A percentile compares a stretch with the other conserved stretches of the same genome.
Evolutionary conservation across 345 rosid genomes (phyloP).

Genomic region (Fremontodendron californicum): DNA sequence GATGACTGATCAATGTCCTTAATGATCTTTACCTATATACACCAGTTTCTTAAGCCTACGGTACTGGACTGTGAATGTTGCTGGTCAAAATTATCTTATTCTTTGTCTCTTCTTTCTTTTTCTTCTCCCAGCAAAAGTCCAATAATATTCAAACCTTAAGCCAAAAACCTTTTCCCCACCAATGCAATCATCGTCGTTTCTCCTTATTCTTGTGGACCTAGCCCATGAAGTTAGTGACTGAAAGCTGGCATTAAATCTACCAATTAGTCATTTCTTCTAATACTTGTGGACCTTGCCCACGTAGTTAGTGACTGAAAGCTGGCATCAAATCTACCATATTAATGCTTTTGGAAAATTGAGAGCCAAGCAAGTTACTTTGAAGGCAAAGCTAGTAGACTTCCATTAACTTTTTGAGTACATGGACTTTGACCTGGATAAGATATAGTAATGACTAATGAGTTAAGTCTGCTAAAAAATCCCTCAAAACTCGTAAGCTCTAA

Average conservation of each 20-base stretch:
- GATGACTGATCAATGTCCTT: not conserved
- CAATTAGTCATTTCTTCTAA: not conserved
- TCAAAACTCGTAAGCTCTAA: not conserved
- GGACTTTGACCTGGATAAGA: not conserved
- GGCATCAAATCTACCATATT: not conserved
- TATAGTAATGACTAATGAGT: not conserved
- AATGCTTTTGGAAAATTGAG: not conserved
- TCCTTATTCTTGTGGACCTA: not conserved
- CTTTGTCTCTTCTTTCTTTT: not conserved
- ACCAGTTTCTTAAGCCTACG: not conserved
- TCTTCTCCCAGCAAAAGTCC: not conserved
- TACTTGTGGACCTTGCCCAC: not conserved
- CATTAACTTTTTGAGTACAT: slow-evolving; percentile 2
- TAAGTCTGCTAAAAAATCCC: not conserved
- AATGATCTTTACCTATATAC: not conserved
- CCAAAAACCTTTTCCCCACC: not conserved
- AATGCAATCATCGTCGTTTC: not conserved
- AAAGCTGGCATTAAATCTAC: not conserved
- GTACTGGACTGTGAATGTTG: not conserved
- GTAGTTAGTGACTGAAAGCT: not conserved
- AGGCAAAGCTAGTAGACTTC: not conserved
- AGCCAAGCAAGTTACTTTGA: not conserved
- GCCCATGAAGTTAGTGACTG: not conserved
- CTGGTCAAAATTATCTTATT: not conserved
- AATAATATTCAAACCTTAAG: not conserved